Base-by-base conservation (phyloP, 305 asterid species). In the Ruellia speciosa region DNA sequence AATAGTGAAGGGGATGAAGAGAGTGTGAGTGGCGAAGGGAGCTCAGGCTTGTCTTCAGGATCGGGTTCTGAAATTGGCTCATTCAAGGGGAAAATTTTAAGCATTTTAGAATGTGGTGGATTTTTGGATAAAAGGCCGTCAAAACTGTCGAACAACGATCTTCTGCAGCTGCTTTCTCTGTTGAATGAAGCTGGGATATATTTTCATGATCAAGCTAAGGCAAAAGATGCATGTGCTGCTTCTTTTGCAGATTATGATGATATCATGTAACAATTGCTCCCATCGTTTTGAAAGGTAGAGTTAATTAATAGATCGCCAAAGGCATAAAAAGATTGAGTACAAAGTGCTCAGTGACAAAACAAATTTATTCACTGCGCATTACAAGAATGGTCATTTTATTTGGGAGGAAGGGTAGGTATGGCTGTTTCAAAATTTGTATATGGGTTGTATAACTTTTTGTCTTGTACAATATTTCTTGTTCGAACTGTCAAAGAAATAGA, bases 101-200 rank as follows among this genome's bases (percentile, higher is more conserved):
- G 70, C 10, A 53, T 81, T 56, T 68, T 92, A 49, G 86, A 78
- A 52, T 62, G 76, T 3, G 54, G 81, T 68, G 87, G 82, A 20
- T 86, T 73, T 70, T 72, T 53, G 73, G 85, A 88, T 34, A 88
- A 80, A 80, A 86, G 99, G 67, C 94, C 99, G 18, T 66, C 87
- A 9, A 93, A 93, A 69, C 68, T 86, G 63, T 66, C 87, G 0
- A 78, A 81, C 0, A 75, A 76, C 55, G 94, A 86, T 62, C 74
- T 92, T 70, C 62, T 86, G 58, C 70, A 65, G 65, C 63, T 93
- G 79, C 70, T 88, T 63, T 79, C 77, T 65, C 62, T 77, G 64
- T 74, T 93, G 35, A 92, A 93, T 76, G 81, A 72, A 68, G 81
- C 78, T 58, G 95, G 97, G 57, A 66, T 93, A 20, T 69, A 63